Conservation (phyloP, 768 basidiomycete genomes). For the Stropharia rugosoannulata region DNA sequence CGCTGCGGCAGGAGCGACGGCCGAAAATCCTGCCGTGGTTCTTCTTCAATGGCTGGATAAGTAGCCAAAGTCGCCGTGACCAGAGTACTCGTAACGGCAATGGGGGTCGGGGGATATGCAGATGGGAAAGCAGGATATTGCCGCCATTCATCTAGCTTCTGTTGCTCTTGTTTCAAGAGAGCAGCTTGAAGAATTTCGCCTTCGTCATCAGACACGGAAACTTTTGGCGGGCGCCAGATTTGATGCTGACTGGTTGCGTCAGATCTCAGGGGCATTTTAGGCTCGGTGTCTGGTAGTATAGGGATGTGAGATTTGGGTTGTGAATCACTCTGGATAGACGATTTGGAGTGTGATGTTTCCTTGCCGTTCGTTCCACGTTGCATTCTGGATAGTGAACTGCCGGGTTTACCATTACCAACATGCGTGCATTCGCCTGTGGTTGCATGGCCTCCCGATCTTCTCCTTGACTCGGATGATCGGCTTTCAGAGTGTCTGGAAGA, state of each 20-base stretch:
- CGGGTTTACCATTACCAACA: too few relatives aligned
- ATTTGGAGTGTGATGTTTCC: too few relatives aligned
- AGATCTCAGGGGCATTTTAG: not conserved
- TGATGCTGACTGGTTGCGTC: conserved; percentile 29
- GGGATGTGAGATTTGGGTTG: not conserved
- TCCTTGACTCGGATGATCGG: not conserved
- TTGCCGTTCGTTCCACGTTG: too few relatives aligned
- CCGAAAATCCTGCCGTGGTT: conserved; percentile 60
- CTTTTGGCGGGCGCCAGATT: conserved; percentile 63
- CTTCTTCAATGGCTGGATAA: conserved; percentile 40
- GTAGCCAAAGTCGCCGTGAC: conserved; percentile 22
- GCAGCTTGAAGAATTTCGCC: conserved; percentile 20
- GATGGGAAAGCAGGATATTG: conserved; percentile 75
- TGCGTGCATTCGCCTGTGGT: not conserved
- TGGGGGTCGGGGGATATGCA: conserved; percentile 73
- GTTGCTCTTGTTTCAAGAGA: conserved; percentile 19
- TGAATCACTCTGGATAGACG: not conserved
- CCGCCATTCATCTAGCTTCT: conserved; percentile 64
- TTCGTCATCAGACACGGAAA: conserved; percentile 37
- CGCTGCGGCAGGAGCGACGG: conserved; percentile 66
- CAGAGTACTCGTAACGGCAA: conserved; percentile 34
- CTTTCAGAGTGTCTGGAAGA: not conserved
- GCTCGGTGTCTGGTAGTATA: not conserved
- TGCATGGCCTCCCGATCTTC: not conserved
- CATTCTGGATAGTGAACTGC: too few relatives aligned